These are phyloP conservation scores for Gracilaria domingensis DNA, from an alignment of 23 red algal species.

Conservation along the genomic window DNA sequence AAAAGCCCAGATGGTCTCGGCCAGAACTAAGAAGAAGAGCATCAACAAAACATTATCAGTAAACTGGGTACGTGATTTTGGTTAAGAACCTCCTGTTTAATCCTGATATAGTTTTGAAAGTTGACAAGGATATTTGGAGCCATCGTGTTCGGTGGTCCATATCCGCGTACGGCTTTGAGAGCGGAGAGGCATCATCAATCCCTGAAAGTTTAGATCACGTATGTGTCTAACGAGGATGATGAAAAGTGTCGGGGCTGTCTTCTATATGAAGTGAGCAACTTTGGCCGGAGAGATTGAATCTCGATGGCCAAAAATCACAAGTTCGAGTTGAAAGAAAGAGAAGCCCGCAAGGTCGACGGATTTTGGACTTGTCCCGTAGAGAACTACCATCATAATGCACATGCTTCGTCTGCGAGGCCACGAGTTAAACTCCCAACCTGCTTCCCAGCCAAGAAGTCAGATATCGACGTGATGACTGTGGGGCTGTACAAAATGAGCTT, in stretches of 20 bases:
- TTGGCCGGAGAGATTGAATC: too few species aligned
- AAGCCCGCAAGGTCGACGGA: neutral
- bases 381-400: neutral
- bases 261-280: too few species aligned
- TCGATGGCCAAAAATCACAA: neutral
- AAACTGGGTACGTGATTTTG: too few species aligned
- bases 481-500: slow-evolving; percentile 61
- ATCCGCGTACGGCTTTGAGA: neutral
- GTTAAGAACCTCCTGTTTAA: too few species aligned
- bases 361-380: neutral
- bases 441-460: slow-evolving; percentile 49
- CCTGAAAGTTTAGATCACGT: neutral
- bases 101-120: too few species aligned
- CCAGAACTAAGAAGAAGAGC: too few species aligned
- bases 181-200: neutral
- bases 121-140: too few species aligned
- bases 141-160: too few species aligned
- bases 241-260: too few species aligned
- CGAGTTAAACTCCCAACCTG: slow-evolving; percentile 43
- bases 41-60: too few species aligned
- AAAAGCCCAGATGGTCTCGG: too few species aligned
- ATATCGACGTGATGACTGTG: slow-evolving; percentile 15
- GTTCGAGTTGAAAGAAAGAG: neutral
- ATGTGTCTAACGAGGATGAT: neutral
- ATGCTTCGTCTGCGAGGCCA: slow-evolving; percentile 9